Conservation (phyloP, 2,329 filamentous ascomycete species). For the Xylariaceae sp. region DNA sequence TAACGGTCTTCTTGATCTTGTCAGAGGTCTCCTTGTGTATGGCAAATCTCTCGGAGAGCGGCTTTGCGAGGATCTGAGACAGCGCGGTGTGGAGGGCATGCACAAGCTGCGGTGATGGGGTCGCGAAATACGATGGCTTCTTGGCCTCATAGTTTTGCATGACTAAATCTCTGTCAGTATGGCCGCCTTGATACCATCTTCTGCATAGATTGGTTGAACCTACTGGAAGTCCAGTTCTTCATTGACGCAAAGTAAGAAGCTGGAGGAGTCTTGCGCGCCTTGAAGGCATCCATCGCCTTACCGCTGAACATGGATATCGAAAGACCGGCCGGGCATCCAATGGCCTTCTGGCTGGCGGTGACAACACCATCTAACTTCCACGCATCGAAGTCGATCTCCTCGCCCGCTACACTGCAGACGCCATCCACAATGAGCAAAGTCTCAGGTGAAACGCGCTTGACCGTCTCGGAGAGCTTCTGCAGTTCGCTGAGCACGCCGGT, state of each 20-base stretch:
- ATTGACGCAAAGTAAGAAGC: conserved; percentile 92
- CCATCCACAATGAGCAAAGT: conserved; percentile 92
- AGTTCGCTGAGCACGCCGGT: conserved; percentile 94
- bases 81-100: conserved; percentile 89
- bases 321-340: conserved; percentile 89
- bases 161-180: conserved; percentile 45
- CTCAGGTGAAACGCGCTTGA: conserved; percentile 82
- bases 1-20: conserved; percentile 78
- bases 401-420: conserved; percentile 93
- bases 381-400: conserved; percentile 93
- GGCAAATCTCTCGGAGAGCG: conserved; percentile 78
- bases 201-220: conserved; percentile 21
- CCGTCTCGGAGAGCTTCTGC: conserved; percentile 74
- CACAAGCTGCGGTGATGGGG: conserved; percentile 88
- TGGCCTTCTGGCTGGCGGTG: conserved; percentile 94
- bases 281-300: conserved; percentile 75
- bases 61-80: conserved; percentile 75
- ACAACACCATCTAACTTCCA: conserved; percentile 92
- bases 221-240: conserved; percentile 94
- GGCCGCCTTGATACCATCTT: background rate
- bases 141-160: conserved; percentile 99
- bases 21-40: conserved; percentile 75
- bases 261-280: conserved; percentile 75
- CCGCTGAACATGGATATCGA: conserved; percentile 93
- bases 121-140: conserved; percentile 97